A percentile compares a stretch with the other conserved stretches of the same genome.
Conservation (phyloP, 768 basidiomycete species). For the Russula emetica region DNA sequence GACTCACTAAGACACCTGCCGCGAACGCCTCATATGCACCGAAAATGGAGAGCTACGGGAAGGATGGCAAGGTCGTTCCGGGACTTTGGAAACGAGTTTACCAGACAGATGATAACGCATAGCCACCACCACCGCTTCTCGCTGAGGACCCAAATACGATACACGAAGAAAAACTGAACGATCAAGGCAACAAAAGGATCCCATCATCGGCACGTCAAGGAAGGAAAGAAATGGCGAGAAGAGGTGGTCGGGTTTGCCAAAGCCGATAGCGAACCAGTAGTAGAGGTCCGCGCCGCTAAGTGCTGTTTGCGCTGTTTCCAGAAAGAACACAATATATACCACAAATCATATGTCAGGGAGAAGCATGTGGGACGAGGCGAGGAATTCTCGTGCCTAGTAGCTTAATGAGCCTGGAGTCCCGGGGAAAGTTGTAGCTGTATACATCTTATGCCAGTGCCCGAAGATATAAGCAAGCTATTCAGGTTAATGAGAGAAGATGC, state of each 20-base stretch:
- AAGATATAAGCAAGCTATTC: not conserved
- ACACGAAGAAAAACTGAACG: slow-evolving; percentile 35
- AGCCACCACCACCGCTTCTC: not conserved
- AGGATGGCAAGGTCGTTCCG: not conserved
- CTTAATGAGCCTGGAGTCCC: slow-evolving; percentile 7
- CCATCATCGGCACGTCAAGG: slow-evolving; percentile 33
- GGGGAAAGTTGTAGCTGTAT: slow-evolving; percentile 20
- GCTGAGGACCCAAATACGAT: slow-evolving; percentile 31
- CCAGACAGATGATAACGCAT: not conserved
- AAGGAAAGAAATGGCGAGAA: slow-evolving; percentile 27
- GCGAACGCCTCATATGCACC: not conserved
- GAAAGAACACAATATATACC: slow-evolving; percentile 31
- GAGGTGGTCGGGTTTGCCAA: slow-evolving; percentile 32
- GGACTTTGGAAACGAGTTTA: not conserved
- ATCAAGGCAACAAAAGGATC: slow-evolving; percentile 30
- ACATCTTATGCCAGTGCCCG: not conserved
- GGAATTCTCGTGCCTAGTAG: slow-evolving; percentile 3
- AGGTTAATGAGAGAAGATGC: not conserved
- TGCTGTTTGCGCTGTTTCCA: slow-evolving; percentile 31
- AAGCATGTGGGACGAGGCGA: not conserved
- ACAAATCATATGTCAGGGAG: not conserved
- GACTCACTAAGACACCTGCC: slow-evolving; percentile 8
- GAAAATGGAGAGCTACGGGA: not conserved
- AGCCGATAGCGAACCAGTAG: slow-evolving; percentile 34
- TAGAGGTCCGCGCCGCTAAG: slow-evolving; percentile 32